Percentiles rank a stretch among this genome's conserved stretches.
Evolutionary conservation across 768 basidiomycete genomes (phyloP).

Genomic region (Melanogaster broomeanus): DNA sequence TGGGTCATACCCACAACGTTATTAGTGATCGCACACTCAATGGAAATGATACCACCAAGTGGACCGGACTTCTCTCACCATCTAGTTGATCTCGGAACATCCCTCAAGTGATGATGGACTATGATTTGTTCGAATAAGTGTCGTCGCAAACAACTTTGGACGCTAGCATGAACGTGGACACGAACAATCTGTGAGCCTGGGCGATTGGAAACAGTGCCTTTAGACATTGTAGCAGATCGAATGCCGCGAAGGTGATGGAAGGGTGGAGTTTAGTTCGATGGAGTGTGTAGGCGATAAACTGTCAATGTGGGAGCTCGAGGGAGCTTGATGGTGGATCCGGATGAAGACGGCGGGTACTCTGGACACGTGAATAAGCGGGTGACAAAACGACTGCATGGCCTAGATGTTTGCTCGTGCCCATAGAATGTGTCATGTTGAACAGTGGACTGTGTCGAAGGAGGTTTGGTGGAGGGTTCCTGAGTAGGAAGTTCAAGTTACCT

Average conservation of each 20-base stretch:
- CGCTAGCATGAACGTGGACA: slow-evolving; percentile 74
- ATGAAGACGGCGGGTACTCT: no score
- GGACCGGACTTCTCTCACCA: slow-evolving; percentile 82
- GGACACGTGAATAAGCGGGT: slow-evolving; percentile 86
- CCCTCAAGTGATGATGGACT: slow-evolving; percentile 86
- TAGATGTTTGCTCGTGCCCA: slow-evolving; percentile 74
- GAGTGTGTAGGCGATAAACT: slow-evolving; percentile 68
- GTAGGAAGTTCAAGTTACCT: background rate
- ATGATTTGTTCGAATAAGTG: no score
- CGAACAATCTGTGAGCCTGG: slow-evolving; percentile 68
- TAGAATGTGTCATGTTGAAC: slow-evolving; percentile 31
- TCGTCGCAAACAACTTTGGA: slow-evolving; percentile 86
- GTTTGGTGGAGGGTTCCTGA: slow-evolving; percentile 29
- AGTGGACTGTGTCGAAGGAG: slow-evolving; percentile 30
- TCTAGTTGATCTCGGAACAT: slow-evolving; percentile 89
- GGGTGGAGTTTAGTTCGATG: no score
- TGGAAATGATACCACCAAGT: no score
- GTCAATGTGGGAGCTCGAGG: no score
- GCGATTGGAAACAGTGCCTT: slow-evolving; percentile 75
- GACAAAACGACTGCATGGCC: slow-evolving; percentile 76
- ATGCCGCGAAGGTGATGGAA: slow-evolving; percentile 43
- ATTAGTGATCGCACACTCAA: no score
- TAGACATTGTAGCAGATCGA: slow-evolving; percentile 59
- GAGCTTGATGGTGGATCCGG: slow-evolving; percentile 35
- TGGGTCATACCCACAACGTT: no score